phyloP scores from a whole-genome alignment of 805 yeast genomes.

The Lipomyces kockii region DNA sequence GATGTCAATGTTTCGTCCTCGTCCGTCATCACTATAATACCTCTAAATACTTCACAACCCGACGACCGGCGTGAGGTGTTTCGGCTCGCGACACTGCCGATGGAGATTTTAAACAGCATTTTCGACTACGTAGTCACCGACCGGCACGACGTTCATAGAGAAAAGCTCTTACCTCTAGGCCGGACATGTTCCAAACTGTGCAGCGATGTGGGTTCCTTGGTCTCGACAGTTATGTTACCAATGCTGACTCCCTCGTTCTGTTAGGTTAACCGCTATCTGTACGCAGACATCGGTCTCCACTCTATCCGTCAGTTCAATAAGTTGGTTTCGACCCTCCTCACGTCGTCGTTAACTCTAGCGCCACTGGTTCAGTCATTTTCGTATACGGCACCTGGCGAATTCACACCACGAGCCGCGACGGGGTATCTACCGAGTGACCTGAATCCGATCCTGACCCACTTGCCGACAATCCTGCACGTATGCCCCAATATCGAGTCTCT shows the following conservation, averaged over 20 bases:
- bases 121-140: slow-evolving; percentile 21
- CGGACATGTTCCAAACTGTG: slow-evolving; percentile 26
- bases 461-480: slow-evolving; percentile 35
- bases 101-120: slow-evolving; percentile 22
- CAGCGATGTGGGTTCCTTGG: slow-evolving; percentile 20
- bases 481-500: slow-evolving; percentile 34
- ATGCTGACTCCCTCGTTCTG: neutral
- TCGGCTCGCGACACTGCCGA: slow-evolving; percentile 20
- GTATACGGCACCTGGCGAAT: slow-evolving; percentile 35
- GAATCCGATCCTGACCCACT: slow-evolving; percentile 32
- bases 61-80: neutral
- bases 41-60: neutral
- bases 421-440: slow-evolving; percentile 35
- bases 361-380: slow-evolving; percentile 31
- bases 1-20: slow-evolving; percentile 9
- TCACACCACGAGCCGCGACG: slow-evolving; percentile 37
- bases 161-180: slow-evolving; percentile 25
- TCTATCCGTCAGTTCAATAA: slow-evolving; percentile 29
- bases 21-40: neutral
- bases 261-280: slow-evolving; percentile 34
- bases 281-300: slow-evolving; percentile 20
- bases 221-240: neutral
- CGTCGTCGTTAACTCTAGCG: slow-evolving; percentile 31
- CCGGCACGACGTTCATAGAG: slow-evolving; percentile 11
- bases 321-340: slow-evolving; percentile 34